Base-by-base conservation (phyloP, 2,329 filamentous ascomycete genomes). In the Cladosporium sp. region DNA sequence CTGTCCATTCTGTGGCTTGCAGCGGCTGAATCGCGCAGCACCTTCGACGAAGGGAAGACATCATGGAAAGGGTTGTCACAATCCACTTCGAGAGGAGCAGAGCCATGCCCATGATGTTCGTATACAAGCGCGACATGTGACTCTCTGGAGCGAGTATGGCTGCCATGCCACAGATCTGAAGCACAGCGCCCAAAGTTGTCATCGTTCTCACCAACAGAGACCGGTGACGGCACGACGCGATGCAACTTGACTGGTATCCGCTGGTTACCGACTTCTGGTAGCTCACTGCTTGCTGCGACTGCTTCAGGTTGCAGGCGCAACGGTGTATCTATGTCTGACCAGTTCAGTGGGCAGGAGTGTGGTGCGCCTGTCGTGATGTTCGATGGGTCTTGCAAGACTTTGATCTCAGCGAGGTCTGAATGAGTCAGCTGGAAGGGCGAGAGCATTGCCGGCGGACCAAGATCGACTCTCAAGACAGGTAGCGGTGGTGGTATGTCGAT, bases 401-500 rank as follows among this genome's bases (percentile, higher is more conserved):
- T 55, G 14, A 44, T 62, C 28, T 66, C 50, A 3, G 59, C 37
- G 18, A 63, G 35, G 26, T 50, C 44, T 55, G 58, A 33, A 23
- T 57, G 26, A 5, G 52, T 50, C 29, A 31, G 33, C 23, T 62
- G 56, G 31, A 52, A 44, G 10, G 66, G 57, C 18, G 69, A 66
- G 31, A 73, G 61, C 35, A 72, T 64, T 23, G 64, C 67, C 12
- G 68, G 28, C 28, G 69, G 67, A 7, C 66, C 69, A 16, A 75
- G 63, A 35, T 74, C 69, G 16, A 75, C 65, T 14, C 67, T 66
- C 18, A 73, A 65, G n/a, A 66, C 64, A 29, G 71, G 67, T 28
- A 67, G 40, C 16, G 66, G 35, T 3, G 56, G 57, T 8, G 72
- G 68, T 6, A 74, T 71, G 28, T 66, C 53, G 37, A 74, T 71